These are phyloP conservation scores for Haberlea rhodopensis DNA, from an alignment of 257 asterid species.

Conservation along the genomic window DNA sequence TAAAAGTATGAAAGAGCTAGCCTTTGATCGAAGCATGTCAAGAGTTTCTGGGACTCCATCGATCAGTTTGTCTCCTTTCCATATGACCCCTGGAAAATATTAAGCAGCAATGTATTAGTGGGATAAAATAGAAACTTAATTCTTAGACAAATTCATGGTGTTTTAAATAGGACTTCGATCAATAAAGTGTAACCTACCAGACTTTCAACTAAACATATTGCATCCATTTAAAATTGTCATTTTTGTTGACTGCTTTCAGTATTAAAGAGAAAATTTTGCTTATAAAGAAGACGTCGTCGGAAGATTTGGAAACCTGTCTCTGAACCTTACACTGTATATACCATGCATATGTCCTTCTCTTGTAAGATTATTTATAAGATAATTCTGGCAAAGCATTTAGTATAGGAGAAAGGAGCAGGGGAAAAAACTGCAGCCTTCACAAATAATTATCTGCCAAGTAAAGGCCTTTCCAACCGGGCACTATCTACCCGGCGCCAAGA, in stretches of 20 bases:
- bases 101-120: slow-evolving; percentile 5
- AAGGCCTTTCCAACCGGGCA: too few species aligned
- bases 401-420: not conserved
- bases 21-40: slow-evolving; percentile 92
- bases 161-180: slow-evolving; percentile 2
- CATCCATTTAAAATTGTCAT: not conserved
- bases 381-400: not conserved
- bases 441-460: not conserved
- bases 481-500: too few species aligned
- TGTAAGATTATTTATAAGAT: not conserved
- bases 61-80: slow-evolving; percentile 96
- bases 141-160: not conserved
- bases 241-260: not conserved
- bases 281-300: not conserved
- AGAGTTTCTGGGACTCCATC: slow-evolving; percentile 99
- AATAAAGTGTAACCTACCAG: not conserved
- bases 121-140: slow-evolving; percentile 2
- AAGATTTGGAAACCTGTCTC: not conserved
- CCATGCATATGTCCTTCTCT: too few species aligned
- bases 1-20: slow-evolving; percentile 28
- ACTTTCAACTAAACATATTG: not conserved
- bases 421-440: not conserved
- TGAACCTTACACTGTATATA: too few species aligned
- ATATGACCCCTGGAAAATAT: slow-evolving; percentile 72
- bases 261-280: too few species aligned